These are phyloP conservation scores for Plasmodium gaboni DNA, from an alignment of 169 alveolate species.

Conservation along the genomic window DNA sequence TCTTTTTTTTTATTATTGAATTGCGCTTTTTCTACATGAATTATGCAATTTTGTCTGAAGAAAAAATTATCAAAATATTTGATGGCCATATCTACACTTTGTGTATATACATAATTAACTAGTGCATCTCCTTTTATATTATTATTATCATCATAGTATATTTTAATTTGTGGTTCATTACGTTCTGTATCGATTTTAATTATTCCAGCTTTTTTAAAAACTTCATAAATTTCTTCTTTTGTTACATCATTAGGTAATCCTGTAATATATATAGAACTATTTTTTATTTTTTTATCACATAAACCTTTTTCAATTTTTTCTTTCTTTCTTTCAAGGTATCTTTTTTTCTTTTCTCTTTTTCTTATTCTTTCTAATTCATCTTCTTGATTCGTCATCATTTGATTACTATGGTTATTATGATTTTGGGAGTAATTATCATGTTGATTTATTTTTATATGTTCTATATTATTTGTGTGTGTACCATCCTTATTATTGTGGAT, in stretches of 20 bases:
- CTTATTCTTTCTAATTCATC: conserved; percentile 37
- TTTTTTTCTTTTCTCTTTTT: conserved; percentile 73
- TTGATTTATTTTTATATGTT: neutral
- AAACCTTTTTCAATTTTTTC: conserved; percentile 73
- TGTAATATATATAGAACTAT: conserved; percentile 84
- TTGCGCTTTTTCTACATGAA: conserved; percentile 87
- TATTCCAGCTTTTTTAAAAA: conserved; percentile 89
- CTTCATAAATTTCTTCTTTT: conserved; percentile 81
- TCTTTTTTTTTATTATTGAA: conserved; percentile 64
- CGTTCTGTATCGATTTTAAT: conserved; percentile 89
- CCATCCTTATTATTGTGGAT: neutral
- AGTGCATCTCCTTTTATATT: conserved; percentile 88
- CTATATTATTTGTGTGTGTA: neutral
- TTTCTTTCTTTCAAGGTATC: conserved; percentile 69
- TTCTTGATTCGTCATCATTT: neutral
- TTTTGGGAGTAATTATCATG: neutral
- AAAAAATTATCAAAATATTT: conserved; percentile 85
- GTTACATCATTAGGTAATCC: conserved; percentile 87
- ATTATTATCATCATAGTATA: conserved; percentile 85
- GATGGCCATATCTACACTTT: conserved; percentile 88
- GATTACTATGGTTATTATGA: neutral
- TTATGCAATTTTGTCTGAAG: conserved; percentile 82
- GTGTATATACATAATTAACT: conserved; percentile 88
- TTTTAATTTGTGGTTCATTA: conserved; percentile 87
- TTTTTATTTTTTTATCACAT: conserved; percentile 76